Percentiles rank a stretch among this genome's conserved stretches.
Conservation (phyloP, 2,329 filamentous ascomycete species). For the Aspergillus udagawae region DNA sequence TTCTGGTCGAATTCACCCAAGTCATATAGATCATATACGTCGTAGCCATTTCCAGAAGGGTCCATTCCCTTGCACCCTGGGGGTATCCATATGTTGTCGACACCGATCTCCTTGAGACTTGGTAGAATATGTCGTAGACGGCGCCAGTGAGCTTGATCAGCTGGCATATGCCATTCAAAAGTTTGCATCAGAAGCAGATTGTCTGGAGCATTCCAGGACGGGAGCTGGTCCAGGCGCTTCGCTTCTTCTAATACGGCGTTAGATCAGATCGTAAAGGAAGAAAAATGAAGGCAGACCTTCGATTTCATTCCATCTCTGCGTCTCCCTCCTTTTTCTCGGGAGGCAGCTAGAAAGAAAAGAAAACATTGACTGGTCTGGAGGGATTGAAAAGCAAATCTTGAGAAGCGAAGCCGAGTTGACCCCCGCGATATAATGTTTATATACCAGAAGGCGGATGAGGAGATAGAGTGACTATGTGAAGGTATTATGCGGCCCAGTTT, state of each 20-base stretch:
- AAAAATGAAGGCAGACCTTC: conserved; percentile 16
- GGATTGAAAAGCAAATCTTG: not conserved
- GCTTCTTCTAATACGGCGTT: conserved; percentile 19
- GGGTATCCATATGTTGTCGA: conserved; percentile 64
- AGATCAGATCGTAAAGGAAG: not conserved
- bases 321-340: conserved; percentile 10
- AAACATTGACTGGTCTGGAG: conserved; percentile 5
- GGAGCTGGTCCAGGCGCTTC: conserved; percentile 19
- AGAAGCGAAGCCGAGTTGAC: not conserved
- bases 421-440: not conserved
- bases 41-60: conserved; percentile 62
- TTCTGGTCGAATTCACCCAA: conserved; percentile 72
- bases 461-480: not conserved
- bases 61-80: conserved; percentile 66
- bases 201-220: conserved; percentile 31
- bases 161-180: conserved; percentile 69
- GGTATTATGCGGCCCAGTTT: not conserved
- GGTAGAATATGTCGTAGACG: conserved; percentile 53
- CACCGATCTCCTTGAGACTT: conserved; percentile 55
- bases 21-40: conserved; percentile 67
- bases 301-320: conserved; percentile 19
- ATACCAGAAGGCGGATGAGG: not conserved
- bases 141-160: conserved; percentile 58
- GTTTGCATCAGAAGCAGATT: conserved; percentile 59
- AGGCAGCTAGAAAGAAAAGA: conserved; percentile 8